These are phyloP conservation scores for Boeremia exigua DNA, from an alignment of 2,329 filamentous ascomycete species.

Conservation along the genomic window DNA sequence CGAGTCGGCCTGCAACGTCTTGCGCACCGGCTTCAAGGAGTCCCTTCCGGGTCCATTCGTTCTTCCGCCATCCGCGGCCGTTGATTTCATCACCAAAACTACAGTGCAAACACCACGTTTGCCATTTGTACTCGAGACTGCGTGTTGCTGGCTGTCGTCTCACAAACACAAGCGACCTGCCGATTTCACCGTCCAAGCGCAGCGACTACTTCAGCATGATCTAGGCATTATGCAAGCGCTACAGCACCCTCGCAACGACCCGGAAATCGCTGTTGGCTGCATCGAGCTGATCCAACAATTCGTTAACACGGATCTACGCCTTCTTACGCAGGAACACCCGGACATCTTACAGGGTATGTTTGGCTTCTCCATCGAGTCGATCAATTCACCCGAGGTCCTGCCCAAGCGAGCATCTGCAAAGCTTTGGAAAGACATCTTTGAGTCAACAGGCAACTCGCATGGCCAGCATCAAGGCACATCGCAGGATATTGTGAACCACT, in stretches of 20 bases:
- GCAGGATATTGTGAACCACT: constrained; percentile 45
- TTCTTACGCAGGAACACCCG: constrained; percentile 66
- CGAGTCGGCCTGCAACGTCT: constrained; percentile 73
- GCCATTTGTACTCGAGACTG: constrained; percentile 72
- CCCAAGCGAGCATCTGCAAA: constrained; percentile 76
- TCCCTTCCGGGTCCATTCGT: constrained; percentile 77
- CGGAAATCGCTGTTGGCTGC: constrained; percentile 74
- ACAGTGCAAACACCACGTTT: constrained; percentile 68
- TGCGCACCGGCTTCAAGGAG: constrained; percentile 78
- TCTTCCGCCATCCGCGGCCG: constrained; percentile 69
- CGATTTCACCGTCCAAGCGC: constrained; percentile 36
- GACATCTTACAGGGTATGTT: constrained; percentile 70
- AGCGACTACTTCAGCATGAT: constrained; percentile 63
- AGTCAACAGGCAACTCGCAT: constrained; percentile 36
- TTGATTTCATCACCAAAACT: constrained; percentile 68
- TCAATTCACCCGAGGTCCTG: constrained; percentile 74
- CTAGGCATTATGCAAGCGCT: constrained; percentile 67
- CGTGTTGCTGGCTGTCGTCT: constrained; percentile 65
- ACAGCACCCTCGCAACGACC: constrained; percentile 68
- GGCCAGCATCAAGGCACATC: constrained; percentile 36
- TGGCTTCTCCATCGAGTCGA: constrained; percentile 71
- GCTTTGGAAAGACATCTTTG: constrained; percentile 66
- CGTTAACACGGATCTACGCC: constrained; percentile 64
- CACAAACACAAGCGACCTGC: constrained; percentile 55
- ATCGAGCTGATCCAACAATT: constrained; percentile 75